A percentile compares a stretch with the other conserved stretches of the same genome.
Conservation (phyloP, 2,329 filamentous ascomycete genomes). For the Calonectria fujianensis region DNA sequence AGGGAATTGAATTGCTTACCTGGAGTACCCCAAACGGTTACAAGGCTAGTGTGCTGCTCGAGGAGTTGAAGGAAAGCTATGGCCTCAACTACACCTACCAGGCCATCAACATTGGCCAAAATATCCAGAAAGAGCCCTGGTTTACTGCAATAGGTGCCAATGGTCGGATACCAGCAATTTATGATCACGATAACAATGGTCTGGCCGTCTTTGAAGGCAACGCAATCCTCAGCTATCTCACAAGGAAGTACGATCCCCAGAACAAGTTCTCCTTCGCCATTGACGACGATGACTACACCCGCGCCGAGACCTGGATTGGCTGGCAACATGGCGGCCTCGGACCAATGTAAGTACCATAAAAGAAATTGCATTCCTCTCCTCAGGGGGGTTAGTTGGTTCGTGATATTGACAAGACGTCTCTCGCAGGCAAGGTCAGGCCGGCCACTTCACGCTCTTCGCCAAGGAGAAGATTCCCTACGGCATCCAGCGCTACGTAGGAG, state of each 20-base stretch:
- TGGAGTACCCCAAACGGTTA: slow-evolving; percentile 72
- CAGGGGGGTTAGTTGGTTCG: not conserved
- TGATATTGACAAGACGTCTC: slow-evolving; percentile 41
- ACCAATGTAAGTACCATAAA: slow-evolving; percentile 67
- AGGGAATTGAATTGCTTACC: slow-evolving; percentile 79
- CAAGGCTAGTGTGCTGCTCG: slow-evolving; percentile 77
- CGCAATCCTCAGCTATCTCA: slow-evolving; percentile 84
- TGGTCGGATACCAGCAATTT: slow-evolving; percentile 78
- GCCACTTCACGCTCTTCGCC: slow-evolving; percentile 82
- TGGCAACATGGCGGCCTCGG: slow-evolving; percentile 86
- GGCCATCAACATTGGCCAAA: slow-evolving; percentile 74
- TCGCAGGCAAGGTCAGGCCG: slow-evolving; percentile 82
- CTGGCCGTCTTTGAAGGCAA: slow-evolving; percentile 84
- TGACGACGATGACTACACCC: slow-evolving; percentile 62
- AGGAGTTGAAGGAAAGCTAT: slow-evolving; percentile 80
- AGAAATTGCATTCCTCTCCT: not conserved
- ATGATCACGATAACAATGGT: slow-evolving; percentile 78
- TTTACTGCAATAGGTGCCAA: slow-evolving; percentile 78
- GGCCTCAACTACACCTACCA: slow-evolving; percentile 76
- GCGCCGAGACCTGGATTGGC: slow-evolving; percentile 71
- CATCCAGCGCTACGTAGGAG: slow-evolving; percentile 84
- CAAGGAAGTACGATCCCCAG: slow-evolving; percentile 82
- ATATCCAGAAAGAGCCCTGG: slow-evolving; percentile 81
- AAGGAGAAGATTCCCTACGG: slow-evolving; percentile 82
- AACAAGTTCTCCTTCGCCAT: slow-evolving; percentile 60